A percentile compares a stretch with the other conserved stretches of the same genome.
These are phyloP conservation scores for Linum trigynum DNA, from an alignment of 345 rosid genomes.

Conservation along the genomic window DNA sequence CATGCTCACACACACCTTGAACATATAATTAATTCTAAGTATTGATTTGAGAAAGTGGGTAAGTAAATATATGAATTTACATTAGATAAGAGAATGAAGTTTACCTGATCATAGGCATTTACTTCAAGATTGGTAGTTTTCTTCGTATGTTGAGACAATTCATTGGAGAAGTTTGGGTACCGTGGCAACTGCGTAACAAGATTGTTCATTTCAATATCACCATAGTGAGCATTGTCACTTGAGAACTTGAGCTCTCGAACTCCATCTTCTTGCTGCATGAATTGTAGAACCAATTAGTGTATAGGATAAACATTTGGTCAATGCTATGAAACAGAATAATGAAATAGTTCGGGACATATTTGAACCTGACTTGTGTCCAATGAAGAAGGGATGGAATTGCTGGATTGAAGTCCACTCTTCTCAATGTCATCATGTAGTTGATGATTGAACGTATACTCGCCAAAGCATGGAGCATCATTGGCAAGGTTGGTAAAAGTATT, in stretches of 20 bases:
- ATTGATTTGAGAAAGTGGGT: no score
- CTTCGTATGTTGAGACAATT: no score
- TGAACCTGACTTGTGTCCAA: background rate
- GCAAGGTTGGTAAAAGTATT: background rate
- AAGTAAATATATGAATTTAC: background rate
- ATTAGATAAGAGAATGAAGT: background rate
- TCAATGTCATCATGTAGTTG: background rate
- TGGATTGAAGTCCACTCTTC: background rate
- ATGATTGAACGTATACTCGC: background rate
- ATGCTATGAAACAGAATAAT: no score
- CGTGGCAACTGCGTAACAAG: background rate
- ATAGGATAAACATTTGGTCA: no score
- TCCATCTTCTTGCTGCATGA: no score
- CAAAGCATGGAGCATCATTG: background rate
- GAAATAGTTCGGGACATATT: no score
- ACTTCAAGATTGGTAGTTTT: no score
- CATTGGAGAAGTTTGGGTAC: background rate
- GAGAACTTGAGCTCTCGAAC: no score
- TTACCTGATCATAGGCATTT: background rate
- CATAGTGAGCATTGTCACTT: no score
- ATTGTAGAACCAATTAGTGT: no score
- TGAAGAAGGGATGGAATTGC: background rate
- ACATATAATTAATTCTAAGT: no score
- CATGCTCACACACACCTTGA: no score
- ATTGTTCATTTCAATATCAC: background rate